Base-by-base conservation (phyloP, 331 rosid genomes). In the Arachis monticola region DNA sequence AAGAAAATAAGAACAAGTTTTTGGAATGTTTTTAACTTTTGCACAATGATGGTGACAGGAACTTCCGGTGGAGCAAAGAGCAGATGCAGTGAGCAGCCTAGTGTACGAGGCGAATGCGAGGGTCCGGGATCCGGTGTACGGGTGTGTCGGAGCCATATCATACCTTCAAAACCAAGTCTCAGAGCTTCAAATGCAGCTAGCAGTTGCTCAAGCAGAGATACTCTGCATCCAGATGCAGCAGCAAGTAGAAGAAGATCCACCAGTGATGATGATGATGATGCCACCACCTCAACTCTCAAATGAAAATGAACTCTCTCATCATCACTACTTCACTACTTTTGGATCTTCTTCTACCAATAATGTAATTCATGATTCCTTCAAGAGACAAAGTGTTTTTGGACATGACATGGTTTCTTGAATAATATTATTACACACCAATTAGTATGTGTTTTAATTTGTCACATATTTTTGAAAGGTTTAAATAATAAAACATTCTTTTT, bases 101-200 rank as follows among this genome's bases (percentile, higher is more conserved):
- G 99, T 95, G 69, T 95, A 95, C 22, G 99, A 95, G 70, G 99
- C 97, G 22, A 90, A 85, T 66, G 99, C 99, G 52, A 88, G 99
- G 82, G 78, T 85, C 51, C 52, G 96, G 17, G 96, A 95, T 82
- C 99, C 99, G 0, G 97, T 95, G 10, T 95, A 92, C 14, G 99
- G 99, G 0, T 90, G 97, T 32, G 97, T 90, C 12, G 97, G 99
- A 70, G 97, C 90, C 46, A 90, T 95, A 50, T 90, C 97, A 0
- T 86, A 74, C 79, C 80, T 95, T 9, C 99, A 95, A 71, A 92
- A 85, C 78, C 93, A 95, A 62, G 99, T 92, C 12, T 86, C 97
- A 0, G 92, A 95, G 72, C 92, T 95, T 12, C 96, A 95, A 74
- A 95, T 87, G 99, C 97, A 92, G 67, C 93, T 95, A 6, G 97